A percentile compares a stretch with the other conserved stretches of the same genome.
phyloP scores from a whole-genome alignment of 2,329 filamentous ascomycete species.

The Rutstroemia sp. region DNA sequence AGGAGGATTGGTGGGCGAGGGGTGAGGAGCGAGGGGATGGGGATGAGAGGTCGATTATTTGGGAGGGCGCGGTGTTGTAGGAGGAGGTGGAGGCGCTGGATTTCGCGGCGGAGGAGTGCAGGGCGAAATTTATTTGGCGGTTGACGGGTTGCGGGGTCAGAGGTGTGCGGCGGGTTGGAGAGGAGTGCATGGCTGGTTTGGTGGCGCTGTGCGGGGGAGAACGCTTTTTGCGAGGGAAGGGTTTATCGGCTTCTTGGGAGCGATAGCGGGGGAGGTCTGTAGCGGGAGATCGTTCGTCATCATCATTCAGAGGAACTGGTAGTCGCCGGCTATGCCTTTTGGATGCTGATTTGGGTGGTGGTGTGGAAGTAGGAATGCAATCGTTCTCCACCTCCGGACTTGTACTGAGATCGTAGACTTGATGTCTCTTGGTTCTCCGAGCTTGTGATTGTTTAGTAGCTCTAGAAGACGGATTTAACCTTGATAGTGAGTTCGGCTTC shows the following conservation, averaged over 20 bases:
- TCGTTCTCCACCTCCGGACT: no score
- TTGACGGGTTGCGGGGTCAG: conserved; percentile 1
- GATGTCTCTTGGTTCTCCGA: no score
- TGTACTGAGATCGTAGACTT: no score
- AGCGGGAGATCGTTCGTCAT: background rate
- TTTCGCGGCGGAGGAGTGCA: background rate
- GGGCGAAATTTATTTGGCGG: background rate
- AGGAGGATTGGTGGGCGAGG: background rate
- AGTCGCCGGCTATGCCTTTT: background rate
- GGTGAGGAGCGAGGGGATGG: background rate
- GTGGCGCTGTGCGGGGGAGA: background rate
- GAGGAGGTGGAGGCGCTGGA: conserved; percentile 1
- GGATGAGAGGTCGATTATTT: conserved; percentile 6
- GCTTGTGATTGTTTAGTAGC: no score
- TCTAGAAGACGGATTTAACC: no score
- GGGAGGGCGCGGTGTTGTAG: conserved; percentile 3
- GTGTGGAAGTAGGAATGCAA: background rate
- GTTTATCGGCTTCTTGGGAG: no score
- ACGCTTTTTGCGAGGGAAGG: background rate
- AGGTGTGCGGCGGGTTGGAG: background rate
- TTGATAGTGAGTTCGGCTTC: background rate
- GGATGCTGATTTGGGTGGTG: background rate
- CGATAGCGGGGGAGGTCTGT: no score
- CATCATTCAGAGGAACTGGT: background rate
- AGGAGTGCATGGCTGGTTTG: background rate